Percentiles rank a stretch among this genome's conserved stretches.
phyloP scores from a whole-genome alignment of 2,329 filamentous ascomycete genomes.

The Ophiostoma sp. region DNA sequence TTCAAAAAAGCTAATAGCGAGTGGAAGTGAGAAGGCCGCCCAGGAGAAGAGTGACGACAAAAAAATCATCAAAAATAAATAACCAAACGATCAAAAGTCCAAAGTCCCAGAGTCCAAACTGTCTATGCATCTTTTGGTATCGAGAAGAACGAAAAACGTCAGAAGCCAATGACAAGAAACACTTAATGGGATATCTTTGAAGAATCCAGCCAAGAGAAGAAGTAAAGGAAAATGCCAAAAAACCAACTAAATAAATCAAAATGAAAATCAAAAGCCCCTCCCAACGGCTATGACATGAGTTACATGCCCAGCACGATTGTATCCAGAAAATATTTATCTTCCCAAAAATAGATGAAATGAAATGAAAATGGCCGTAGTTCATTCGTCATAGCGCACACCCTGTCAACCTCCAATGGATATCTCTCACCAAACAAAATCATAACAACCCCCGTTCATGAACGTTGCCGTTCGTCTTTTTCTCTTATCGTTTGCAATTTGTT shows the following conservation, averaged over 20 bases:
- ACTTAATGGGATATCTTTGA: slow-evolving; percentile 19
- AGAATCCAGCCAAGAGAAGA: slow-evolving; percentile 10
- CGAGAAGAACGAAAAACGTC: slow-evolving; percentile 19
- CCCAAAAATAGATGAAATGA: slow-evolving; percentile 5
- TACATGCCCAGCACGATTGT: not conserved
- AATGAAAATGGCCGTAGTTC: not conserved
- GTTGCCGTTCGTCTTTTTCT: not conserved
- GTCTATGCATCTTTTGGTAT: slow-evolving; percentile 26
- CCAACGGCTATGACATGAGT: not conserved
- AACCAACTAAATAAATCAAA: not conserved
- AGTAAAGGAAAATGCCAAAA: not conserved
- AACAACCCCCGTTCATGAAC: not conserved
- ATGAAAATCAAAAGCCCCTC: not conserved
- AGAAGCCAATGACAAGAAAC: slow-evolving; percentile 13
- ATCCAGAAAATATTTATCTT: not conserved
- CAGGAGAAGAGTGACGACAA: not conserved
- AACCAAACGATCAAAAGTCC: not conserved
- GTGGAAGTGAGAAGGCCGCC: not conserved
- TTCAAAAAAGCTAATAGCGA: not conserved
- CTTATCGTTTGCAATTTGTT: slow-evolving; percentile 9
- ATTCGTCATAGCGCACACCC: slow-evolving; percentile 1
- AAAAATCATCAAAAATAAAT: not conserved
- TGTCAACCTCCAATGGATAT: not conserved
- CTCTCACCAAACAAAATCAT: not conserved
- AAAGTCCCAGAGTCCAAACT: slow-evolving; percentile 18